Base-by-base conservation (phyloP, 768 basidiomycete species). In the Mycena polygramma region DNA sequence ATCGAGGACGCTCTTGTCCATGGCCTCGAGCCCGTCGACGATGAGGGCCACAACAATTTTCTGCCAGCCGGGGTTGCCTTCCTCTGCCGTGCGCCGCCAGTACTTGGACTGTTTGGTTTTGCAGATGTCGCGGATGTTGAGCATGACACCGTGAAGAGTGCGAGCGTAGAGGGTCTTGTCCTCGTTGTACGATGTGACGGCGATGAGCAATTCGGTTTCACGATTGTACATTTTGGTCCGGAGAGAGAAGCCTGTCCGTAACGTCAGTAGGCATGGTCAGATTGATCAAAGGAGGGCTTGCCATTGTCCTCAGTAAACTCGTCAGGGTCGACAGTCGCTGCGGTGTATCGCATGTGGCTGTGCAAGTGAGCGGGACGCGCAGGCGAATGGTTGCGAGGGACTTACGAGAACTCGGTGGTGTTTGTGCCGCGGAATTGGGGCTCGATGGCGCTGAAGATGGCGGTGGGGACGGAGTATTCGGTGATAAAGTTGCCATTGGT, bases 61-160 rank as follows among this genome's bases (percentile, higher is more conserved):
- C 78, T 98, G 94, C 97, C 97, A 98, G 13, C 86, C 91, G 46
- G 94, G 94, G 63, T 88, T 86, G 52, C 94, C 94, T 77, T 95
- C 94, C 79, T 95, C 94, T 13, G 94, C 91, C 60, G 87, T 88
- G 68, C 90, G 87, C 52, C 92, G 87, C 94, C 96, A 96, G 81
- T 93, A 97, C 80, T 96, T 96, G 71, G 93, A 95, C 77, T 94
- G 93, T 80, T 97, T 97, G 48, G 95, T 96, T 82, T 93, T 96
- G 88, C 96, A 97, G 74, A 98, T 98, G 75, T 99, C 94, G 73
- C 97, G 93, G 70, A 99, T 97, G 81, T 99, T 99, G 71, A 97
- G 81, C 97, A 98, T 98, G 76, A 98, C 92, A 72, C 72, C 72
- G 39, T 73, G 72, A 17, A 73, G 85, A 0, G 97, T 98, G 73